Base-by-base conservation (phyloP, 108 stramenopile genomes). In the Cylindrotheca fusiformis region DNA sequence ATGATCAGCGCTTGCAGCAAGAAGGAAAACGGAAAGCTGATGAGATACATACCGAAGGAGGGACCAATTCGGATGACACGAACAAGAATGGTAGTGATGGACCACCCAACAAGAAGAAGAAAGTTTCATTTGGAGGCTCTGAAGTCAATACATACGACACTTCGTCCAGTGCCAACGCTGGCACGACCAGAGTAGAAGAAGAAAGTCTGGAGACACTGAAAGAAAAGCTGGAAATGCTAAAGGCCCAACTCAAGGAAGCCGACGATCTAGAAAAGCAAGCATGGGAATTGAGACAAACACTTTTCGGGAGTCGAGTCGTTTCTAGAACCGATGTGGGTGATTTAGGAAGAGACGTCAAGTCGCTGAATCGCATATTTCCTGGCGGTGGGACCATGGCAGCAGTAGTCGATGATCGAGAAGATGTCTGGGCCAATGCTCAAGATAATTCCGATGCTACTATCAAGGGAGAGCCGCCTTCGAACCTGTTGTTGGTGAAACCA, bases 351-450 rank as follows among this genome's bases (percentile, higher is more conserved):
- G 76, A 89, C 68, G 93, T 91, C 21, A 94, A 94, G 61, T 83
- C 83, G 69, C 53, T 94, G 36, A 85, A 84, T 55, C 79, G 92
- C 53, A 80, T 93, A 0, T 89, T 89, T 64, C 91, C 91, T 27
- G 85, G 91, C 72, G 91, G 91, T 29, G 91, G 91, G 26, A 72
- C 76, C 23, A 89, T 93, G 88, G 82, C 87, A 50, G 89, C 80
- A 1, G 88, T 94, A 45, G 64, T 94, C 18, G 93, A 94, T 60
- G 93, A 94, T 67, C 72, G 93, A 19, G 93, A 94, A 76, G 93
- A 94, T 74, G 93, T 94, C 2, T 94, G 93, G 93, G 93, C 93
- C 51, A 91, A 91, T 56, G 89, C 89, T 0, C 56, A 69, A 21
- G 79, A 88, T 49, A 92, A 87, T 63, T 69, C 76, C 24, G 70